These are phyloP conservation scores for Cordyceps militaris DNA, from an alignment of 2,329 filamentous ascomycete genomes.

Conservation along the genomic window DNA sequence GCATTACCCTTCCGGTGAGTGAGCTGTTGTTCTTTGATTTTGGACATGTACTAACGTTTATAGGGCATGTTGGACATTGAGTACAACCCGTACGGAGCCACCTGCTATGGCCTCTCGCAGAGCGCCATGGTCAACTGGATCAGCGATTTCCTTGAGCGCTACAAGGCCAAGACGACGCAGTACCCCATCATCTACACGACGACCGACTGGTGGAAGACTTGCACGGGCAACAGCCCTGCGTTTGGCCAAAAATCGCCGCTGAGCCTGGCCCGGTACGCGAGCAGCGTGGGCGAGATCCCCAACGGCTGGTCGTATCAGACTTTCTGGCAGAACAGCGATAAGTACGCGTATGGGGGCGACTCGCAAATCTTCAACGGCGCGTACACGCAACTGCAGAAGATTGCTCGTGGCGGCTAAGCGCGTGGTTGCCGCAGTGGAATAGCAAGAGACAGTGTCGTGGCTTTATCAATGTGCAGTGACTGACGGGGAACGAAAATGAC, in stretches of 20 bases:
- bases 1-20: conserved; percentile 40
- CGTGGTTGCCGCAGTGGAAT: not conserved
- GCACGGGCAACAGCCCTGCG: conserved; percentile 41
- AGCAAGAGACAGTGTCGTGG: not conserved
- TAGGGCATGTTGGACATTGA: conserved; percentile 50
- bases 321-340: conserved; percentile 34
- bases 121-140: conserved; percentile 47
- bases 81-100: conserved; percentile 30
- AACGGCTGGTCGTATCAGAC: conserved; percentile 46
- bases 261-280: conserved; percentile 39
- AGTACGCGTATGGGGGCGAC: conserved; percentile 17
- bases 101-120: conserved; percentile 39
- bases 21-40: not conserved
- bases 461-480: not conserved
- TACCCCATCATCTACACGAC: conserved; percentile 48
- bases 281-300: conserved; percentile 36
- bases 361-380: conserved; percentile 20
- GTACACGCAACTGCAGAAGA: conserved; percentile 16
- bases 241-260: conserved; percentile 41
- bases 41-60: not conserved
- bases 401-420: conserved; percentile 16
- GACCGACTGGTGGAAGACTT: conserved; percentile 46
- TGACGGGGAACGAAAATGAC: not conserved
- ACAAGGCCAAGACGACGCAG: conserved; percentile 36
- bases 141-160: conserved; percentile 44